Evolutionary conservation across 257 asterid genomes (phyloP).

Genomic region (Plantago ovata): DNA sequence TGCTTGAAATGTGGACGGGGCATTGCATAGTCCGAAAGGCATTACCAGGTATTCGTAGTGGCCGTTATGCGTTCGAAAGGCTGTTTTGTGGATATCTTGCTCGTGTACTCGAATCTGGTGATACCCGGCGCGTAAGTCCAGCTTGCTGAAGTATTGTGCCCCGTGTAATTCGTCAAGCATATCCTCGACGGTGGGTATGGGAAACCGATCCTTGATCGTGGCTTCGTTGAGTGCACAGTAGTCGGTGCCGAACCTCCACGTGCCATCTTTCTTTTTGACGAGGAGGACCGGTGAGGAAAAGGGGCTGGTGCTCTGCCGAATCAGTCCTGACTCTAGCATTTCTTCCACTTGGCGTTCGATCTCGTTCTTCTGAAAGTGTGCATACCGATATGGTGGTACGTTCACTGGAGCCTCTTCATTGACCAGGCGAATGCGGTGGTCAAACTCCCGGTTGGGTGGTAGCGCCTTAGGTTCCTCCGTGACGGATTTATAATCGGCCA

Average conservation of each 20-base stretch:
- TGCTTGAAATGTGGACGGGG: background rate
- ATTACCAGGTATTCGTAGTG: background rate
- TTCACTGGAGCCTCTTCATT: background rate
- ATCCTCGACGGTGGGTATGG: background rate
- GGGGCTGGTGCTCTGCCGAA: background rate
- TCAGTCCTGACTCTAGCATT: background rate
- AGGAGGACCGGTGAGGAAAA: background rate
- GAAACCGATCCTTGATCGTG: background rate
- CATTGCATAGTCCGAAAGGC: conserved; percentile 1
- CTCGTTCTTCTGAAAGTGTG: background rate
- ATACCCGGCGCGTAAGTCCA: background rate
- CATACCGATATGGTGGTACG: background rate
- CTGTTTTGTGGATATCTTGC: background rate
- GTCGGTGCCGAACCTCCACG: background rate
- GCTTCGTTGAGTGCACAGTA: background rate
- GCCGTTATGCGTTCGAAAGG: background rate
- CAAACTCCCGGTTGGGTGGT: background rate
- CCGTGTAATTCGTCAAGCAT: background rate
- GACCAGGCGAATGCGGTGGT: background rate
- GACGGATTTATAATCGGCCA: no score
- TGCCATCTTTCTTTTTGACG: background rate
- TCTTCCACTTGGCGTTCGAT: background rate
- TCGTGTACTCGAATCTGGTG: background rate
- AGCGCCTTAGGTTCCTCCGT: no score
- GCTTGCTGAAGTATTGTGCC: background rate